Base-by-base conservation (phyloP, 805 yeast genomes). In the Wickerhamiella sergipiensis region DNA sequence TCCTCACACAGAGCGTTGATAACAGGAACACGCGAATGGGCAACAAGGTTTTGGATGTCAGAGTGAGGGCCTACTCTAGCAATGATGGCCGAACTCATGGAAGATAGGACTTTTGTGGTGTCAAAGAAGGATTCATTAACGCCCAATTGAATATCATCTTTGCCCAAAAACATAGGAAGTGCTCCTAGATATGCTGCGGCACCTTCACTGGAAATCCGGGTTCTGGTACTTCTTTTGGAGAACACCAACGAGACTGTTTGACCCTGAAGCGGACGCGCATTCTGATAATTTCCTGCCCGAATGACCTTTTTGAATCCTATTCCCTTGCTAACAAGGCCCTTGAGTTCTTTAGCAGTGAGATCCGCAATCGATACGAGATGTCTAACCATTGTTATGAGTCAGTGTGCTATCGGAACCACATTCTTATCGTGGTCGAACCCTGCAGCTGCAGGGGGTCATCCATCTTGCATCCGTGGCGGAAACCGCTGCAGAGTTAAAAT, bases 11-110 rank as follows among this genome's bases (percentile, higher is more conserved):
- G 75, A 0, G 97, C 86, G 63, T 92, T 92, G 59, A 92, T 87
- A 52, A 92, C 83, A 6, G 98, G 98, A 2, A 87, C 97, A 1
- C 78, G 65, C 0, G 96, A 86, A 64, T 86, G 79, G 60, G 82
- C 70, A 49, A 88, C 80, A 49, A 92, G 72, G 51, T 81, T 83
- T 61, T 75, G 77, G 57, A 92, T 89, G 53, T 90, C 96, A 22
- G 78, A 72, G 62, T 92, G 96, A 24, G 78, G 71, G 57, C 86
- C 81, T 18, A 92, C 98, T 63, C 98, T 80, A n/a, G 97, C 98
- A 70, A 92, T 89, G 6, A 92, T 79, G 56, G 95, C 83, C n/a
- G 95, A 83, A 1, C 94, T 85, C 98, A 92, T 92, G 1, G 97
- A 88, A 13, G 95, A 84, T 4, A 92, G 77, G 36, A 92, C 95